A percentile compares a stretch with the other conserved stretches of the same genome.
Evolutionary conservation across 1,284 basidiomycete species (phyloP).

Genomic region (Hemileia vastatrix): DNA sequence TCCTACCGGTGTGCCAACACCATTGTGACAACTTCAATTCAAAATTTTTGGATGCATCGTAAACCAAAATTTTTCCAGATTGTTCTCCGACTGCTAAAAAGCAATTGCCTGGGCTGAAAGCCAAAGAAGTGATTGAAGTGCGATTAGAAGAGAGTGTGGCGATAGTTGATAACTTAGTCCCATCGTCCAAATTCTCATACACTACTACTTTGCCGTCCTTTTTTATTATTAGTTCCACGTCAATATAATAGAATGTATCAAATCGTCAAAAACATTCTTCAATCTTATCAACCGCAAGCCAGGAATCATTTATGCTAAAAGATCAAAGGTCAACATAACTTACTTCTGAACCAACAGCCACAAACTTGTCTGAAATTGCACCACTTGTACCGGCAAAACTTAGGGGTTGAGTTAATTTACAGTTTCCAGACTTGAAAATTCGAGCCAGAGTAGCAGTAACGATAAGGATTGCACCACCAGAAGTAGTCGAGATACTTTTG

Average conservation of each 20-base stretch:
- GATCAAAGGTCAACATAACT: conserved; percentile 31
- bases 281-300: neutral
- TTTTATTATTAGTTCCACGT: neutral
- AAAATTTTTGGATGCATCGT: conserved; percentile 56
- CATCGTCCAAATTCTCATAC: conserved; percentile 59
- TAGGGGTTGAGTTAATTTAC: conserved; percentile 53
- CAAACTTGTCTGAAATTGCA: conserved; percentile 48
- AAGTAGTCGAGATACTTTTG: conserved; percentile 59
- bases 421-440: conserved; percentile 57
- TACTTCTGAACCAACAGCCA: conserved; percentile 70
- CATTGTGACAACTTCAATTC: conserved; percentile 58
- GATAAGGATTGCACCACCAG: conserved; percentile 57
- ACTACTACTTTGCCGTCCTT: conserved; percentile 67
- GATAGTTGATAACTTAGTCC: conserved; percentile 49
- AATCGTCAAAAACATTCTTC: neutral
- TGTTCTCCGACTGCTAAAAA: conserved; percentile 51
- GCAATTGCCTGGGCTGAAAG: conserved; percentile 63
- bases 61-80: conserved; percentile 67
- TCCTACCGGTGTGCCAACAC: conserved; percentile 76
- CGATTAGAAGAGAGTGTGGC: conserved; percentile 58
- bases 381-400: conserved; percentile 55
- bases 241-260: neutral
- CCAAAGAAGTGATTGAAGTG: conserved; percentile 62
- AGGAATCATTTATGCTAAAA: neutral
- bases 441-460: conserved; percentile 51